phyloP scores from a whole-genome alignment of 768 basidiomycete species.

The Scleroderma citrinum region DNA sequence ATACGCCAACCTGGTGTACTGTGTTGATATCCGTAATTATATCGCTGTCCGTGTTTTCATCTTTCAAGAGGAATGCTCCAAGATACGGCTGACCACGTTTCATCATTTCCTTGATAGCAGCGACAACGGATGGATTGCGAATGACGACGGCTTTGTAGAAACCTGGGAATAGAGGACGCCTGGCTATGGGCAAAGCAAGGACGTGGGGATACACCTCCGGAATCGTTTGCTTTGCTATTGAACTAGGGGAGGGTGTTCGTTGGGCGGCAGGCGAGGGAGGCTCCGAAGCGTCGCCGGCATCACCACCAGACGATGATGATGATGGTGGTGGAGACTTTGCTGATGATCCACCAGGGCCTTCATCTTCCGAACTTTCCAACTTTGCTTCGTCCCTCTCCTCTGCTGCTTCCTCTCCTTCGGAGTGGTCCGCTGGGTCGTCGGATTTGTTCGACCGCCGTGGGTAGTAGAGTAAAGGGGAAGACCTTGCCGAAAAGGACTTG shows the following conservation, averaged over 20 bases:
- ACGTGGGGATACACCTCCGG: conserved; percentile 92
- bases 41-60: conserved; percentile 88
- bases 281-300: conserved; percentile 32
- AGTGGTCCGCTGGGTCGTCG: conserved; percentile 17
- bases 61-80: conserved; percentile 94
- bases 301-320: conserved; percentile 39
- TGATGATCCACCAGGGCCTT: conserved; percentile 28
- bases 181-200: conserved; percentile 90
- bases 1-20: conserved; percentile 91
- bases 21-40: conserved; percentile 83
- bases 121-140: conserved; percentile 83
- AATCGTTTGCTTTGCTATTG: conserved; percentile 80
- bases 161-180: conserved; percentile 92
- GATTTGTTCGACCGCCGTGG: conserved; percentile 38
- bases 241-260: conserved; percentile 34
- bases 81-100: conserved; percentile 95
- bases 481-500: conserved; percentile 16
- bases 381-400: conserved; percentile 17
- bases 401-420: conserved; percentile 21
- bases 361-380: conserved; percentile 26
- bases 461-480: conserved; percentile 25
- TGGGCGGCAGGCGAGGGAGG: conserved; percentile 37
- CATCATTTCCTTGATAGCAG: conserved; percentile 94
- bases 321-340: conserved; percentile 27
- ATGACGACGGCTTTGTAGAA: conserved; percentile 98